Evolutionary conservation across 768 basidiomycete species (phyloP), one percentile per base, ranked within the genome.

Genomic region (Rhizopogon rudus): DNA sequence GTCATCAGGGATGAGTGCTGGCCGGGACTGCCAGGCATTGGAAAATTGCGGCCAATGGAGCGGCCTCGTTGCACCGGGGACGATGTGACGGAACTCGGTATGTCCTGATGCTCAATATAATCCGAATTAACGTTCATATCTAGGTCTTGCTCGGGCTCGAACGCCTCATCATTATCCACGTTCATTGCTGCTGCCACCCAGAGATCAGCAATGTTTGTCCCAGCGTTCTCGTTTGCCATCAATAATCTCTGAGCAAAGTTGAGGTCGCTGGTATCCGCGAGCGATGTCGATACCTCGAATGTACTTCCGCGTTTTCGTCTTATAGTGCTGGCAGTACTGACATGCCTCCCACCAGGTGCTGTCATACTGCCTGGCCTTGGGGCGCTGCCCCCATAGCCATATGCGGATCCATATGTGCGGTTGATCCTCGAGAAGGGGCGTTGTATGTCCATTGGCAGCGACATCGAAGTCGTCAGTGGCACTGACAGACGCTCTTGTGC

Each of bases 121-220:
- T 80, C 82, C 43, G 74, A 73, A 54, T 84, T 86, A 10, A 72
- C 75, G 61, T 85, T 82, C 22, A 60, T 60, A 41, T 40, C 45
- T 10, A 48, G 61, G 10, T 66, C 65, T 40, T 71, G 67, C n/a
- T 64, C 69, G 8, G 52, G 44, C 6, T 45, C 54, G 41, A 62
- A 46, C 9, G 54, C 57, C 54, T 93, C 86, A 60, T 94, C 93
- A 61, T 90, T 88, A 65, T 96, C 94, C 31, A 87, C 92, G 57
- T 96, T 97, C 74, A 96, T 92, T 6, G 96, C 97, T 17, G 95
- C 90, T 5, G 93, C 93, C 51, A 98, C 92, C 97, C 97, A 99
- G 20, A 99, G 75, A 71, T 98, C 96, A 22, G 93, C 91, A 64
- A 99, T 91, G 61, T 88, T 93, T 54, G 92, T 95, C 5, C 94